Conservation (phyloP, 805 yeast genomes). For the Yarrowia keelungensis region DNA sequence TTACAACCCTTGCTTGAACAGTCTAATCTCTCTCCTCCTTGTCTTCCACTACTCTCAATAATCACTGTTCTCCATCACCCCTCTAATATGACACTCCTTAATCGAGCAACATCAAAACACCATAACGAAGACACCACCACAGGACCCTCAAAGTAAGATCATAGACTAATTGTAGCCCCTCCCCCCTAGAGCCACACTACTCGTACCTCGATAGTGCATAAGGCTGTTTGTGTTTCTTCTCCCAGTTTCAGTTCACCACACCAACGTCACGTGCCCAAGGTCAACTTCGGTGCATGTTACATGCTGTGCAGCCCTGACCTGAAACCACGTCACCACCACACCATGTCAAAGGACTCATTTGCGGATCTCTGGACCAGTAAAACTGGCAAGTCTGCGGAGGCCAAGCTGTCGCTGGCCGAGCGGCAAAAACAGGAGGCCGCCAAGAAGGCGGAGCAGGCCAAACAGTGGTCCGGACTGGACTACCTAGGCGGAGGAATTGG, state of each 20-base stretch:
- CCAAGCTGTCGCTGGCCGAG: constrained; percentile 38
- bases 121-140: too few species aligned
- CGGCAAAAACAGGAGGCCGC: constrained; percentile 32
- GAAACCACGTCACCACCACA: constrained; percentile 34
- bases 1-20: too few species aligned
- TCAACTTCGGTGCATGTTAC: constrained; percentile 15
- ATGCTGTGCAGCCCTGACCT: constrained; percentile 32
- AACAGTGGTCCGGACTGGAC: constrained; percentile 23
- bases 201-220: constrained; percentile 9
- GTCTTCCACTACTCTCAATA: too few species aligned
- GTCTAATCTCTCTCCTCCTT: too few species aligned
- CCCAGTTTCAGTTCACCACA: neutral
- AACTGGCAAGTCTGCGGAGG: constrained; percentile 15
- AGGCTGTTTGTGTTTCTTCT: neutral
- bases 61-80: too few species aligned
- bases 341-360: constrained; percentile 31
- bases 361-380: constrained; percentile 22
- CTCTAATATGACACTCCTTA: too few species aligned
- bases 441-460: constrained; percentile 36
- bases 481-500: constrained; percentile 19
- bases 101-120: too few species aligned
- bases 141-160: too few species aligned
- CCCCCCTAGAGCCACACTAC: neutral
- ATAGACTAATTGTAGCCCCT: too few species aligned
- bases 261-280: constrained; percentile 4